phyloP scores from a whole-genome alignment of 345 rosid species.

The Hirschfeldia incana region DNA sequence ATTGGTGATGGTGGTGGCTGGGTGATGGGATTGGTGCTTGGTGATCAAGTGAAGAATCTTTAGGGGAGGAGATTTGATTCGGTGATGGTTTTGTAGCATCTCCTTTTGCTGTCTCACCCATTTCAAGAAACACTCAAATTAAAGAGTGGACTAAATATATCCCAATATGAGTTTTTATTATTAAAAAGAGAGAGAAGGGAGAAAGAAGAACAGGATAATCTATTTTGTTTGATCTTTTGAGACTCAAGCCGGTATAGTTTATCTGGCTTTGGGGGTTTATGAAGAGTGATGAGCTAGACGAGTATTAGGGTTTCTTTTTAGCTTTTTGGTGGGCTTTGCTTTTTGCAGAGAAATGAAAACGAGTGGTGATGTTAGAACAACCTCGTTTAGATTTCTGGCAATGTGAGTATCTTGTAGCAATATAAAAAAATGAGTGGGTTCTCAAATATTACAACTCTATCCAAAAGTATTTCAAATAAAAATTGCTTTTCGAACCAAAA shows the following conservation, averaged over 20 bases:
- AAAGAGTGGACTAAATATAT: conserved; percentile 19
- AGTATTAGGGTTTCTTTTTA: conserved; percentile 39
- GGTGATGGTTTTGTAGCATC: conserved; percentile 40
- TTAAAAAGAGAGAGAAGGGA: conserved; percentile 3
- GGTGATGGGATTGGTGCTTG: conserved; percentile 44
- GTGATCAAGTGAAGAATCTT: conserved; percentile 46
- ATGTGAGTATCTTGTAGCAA: not conserved
- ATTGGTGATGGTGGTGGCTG: conserved; percentile 41
- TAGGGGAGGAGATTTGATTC: conserved; percentile 53
- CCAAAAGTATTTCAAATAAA: not conserved
- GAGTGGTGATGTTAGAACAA: conserved; percentile 5
- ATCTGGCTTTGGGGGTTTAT: conserved; percentile 36
- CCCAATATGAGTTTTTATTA: conserved; percentile 30
- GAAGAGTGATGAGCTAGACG: conserved; percentile 27
- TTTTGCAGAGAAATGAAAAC: conserved; percentile 26
- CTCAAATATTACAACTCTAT: not conserved
- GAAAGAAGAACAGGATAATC: conserved; percentile 28
- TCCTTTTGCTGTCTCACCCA: conserved; percentile 62
- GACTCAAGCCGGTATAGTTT: conserved; percentile 29
- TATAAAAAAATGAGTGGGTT: not conserved
- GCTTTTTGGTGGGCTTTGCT: conserved; percentile 15
- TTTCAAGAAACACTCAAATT: conserved; percentile 38
- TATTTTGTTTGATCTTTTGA: conserved; percentile 18
- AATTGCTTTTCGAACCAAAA: not conserved
- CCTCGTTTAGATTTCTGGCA: not conserved